Evolutionary conservation across 1,284 basidiomycete genomes (phyloP), one percentile per base, ranked within the genome.

Genomic region (Ceratobasidium sp.): DNA sequence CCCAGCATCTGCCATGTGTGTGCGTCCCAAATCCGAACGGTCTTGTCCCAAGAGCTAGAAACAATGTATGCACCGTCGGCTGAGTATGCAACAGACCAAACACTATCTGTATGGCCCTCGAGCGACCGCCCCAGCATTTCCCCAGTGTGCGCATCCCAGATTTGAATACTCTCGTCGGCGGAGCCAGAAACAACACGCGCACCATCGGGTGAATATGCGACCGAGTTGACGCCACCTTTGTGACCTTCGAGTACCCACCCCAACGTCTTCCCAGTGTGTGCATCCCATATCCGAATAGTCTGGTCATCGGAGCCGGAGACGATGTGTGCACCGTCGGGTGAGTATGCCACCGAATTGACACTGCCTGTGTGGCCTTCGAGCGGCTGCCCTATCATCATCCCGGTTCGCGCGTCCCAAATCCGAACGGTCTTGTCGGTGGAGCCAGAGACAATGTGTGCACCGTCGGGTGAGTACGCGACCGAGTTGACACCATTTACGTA

Each of bases 131-230:
- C 56, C 19, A 76, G n/a, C 46, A 71, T 72, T 14, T 14, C 6
- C 31, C 31, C 6, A 34, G 31, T 9, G 16, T 77, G 71, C n/a
- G n/a, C n/a, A n/a, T 83, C 82, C 81, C 83, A 84, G 34, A 83
- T 77, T 76, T 83, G 83, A 74, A 85, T 78, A 39, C 83, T 84
- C 79, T 82, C 82, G 77, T 84, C 64, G 5, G 19, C 19, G 5
- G 64, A 68, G 8, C 56, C 53, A n/a, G 64, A 68, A 6, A 27
- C 64, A 54, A 74, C 34, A 1, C 37, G 19, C 13, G 11, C 3
- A 19, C 51, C 46, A 51, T 74, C 64, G 16, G 63, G 53, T 5
- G 74, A 68, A 24, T 31, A 74, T 3, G 39, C 41, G 19, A 68
- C 43, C 4, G 64, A 56, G 1, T 11, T 13, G 11, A 72, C 39